phyloP scores from a whole-genome alignment of 768 basidiomycete species.

The Suillus paluster region DNA sequence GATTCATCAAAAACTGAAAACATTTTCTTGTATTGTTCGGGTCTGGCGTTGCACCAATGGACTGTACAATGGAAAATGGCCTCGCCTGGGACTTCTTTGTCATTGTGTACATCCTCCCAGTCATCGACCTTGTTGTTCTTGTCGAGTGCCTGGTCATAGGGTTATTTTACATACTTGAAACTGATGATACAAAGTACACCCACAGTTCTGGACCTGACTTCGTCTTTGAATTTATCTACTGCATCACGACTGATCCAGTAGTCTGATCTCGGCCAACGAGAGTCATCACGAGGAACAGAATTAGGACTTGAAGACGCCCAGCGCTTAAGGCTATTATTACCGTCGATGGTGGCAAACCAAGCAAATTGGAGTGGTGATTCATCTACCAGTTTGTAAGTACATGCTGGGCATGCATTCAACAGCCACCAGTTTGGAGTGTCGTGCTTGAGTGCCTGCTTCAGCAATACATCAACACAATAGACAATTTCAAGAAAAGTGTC shows the following conservation, averaged over 20 bases:
- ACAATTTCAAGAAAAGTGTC: conserved; percentile 14
- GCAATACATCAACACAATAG: background rate
- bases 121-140: no score
- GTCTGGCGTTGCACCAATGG: conserved; percentile 3
- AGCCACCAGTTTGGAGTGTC: conserved; percentile 16
- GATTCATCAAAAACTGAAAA: no score
- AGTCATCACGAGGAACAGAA: background rate
- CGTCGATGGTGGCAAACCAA: conserved; percentile 6
- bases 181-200: no score
- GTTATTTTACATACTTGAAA: no score
- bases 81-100: no score
- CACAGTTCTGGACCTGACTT: no score
- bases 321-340: conserved; percentile 7
- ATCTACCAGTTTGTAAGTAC: conserved; percentile 12
- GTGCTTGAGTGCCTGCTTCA: conserved; percentile 4
- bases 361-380: conserved; percentile 4
- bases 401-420: conserved; percentile 13
- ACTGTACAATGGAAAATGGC: background rate
- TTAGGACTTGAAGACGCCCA: background rate
- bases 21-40: conserved; percentile 4
- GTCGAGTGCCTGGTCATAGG: no score
- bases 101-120: no score
- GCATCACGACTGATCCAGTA: no score
- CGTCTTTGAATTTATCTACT: no score
- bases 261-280: background rate